These are phyloP conservation scores for Lyophyllum semitale DNA, from an alignment of 768 basidiomycete genomes.

Conservation along the genomic window DNA sequence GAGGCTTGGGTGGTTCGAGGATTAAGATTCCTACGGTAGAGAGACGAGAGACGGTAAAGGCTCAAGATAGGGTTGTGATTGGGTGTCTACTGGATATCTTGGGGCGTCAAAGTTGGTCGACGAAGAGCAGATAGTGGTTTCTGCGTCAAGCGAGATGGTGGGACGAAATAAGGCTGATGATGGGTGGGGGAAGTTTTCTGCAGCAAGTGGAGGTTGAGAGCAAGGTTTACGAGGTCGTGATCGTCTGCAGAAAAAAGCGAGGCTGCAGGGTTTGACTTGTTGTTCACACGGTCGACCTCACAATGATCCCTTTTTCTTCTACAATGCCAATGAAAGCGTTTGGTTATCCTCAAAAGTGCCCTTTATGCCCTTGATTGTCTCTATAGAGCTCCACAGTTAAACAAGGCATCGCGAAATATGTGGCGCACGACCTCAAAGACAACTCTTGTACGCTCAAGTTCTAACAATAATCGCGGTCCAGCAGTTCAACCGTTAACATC, in stretches of 20 bases:
- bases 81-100: slow-evolving; percentile 3
- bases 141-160: not conserved
- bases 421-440: no score
- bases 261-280: slow-evolving; percentile 3
- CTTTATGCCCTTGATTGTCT: no score
- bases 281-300: slow-evolving; percentile 18
- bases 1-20: not conserved
- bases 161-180: slow-evolving; percentile 2
- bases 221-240: not conserved
- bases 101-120: not conserved
- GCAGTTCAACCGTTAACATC: no score
- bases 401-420: no score
- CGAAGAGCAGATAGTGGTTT: not conserved
- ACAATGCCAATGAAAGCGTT: no score
- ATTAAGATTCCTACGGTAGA: slow-evolving; percentile 6
- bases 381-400: no score
- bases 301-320: no score
- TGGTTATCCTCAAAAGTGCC: no score
- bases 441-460: no score
- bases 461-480: no score
- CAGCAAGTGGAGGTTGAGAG: slow-evolving; percentile 1
- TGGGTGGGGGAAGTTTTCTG: not conserved
- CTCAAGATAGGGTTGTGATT: slow-evolving; percentile 13
- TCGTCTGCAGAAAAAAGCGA: slow-evolving; percentile 3
- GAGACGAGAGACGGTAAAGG: slow-evolving; percentile 2